Conservation (phyloP, 139 green algal species). For the Closterium sp. region DNA sequence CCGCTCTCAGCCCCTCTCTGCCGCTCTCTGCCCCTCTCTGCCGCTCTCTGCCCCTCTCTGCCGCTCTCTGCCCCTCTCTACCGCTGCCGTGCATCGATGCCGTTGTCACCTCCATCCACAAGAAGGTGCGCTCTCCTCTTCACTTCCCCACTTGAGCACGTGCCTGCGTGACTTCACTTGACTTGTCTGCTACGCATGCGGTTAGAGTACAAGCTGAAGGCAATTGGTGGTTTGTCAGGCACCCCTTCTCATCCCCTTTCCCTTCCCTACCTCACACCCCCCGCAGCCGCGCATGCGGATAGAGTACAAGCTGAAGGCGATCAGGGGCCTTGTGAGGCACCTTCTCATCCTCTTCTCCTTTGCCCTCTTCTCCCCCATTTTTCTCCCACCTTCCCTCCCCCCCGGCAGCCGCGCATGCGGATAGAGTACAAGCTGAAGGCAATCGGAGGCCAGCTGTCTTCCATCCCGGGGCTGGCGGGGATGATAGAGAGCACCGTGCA, state of each 20-base stretch:
- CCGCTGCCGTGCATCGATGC: constrained; percentile 25
- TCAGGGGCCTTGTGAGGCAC: background rate
- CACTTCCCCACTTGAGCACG: too few relatives aligned
- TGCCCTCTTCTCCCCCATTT: too few relatives aligned
- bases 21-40: too few relatives aligned
- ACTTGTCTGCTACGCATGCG: background rate
- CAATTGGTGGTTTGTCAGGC: background rate
- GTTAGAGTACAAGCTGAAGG: constrained; percentile 24
- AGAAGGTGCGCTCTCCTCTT: too few relatives aligned
- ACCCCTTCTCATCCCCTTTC: too few relatives aligned
- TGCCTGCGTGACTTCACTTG: too few relatives aligned
- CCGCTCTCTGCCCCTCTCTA: too few relatives aligned
- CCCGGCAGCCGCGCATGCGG: background rate
- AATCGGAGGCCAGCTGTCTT: constrained; percentile 18
- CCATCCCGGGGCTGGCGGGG: constrained; percentile 26
- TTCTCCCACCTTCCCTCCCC: background rate
- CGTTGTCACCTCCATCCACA: constrained; percentile 15
- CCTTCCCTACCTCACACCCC: too few relatives aligned
- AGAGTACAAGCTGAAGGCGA: background rate
- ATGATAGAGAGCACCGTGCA: constrained; percentile 44
- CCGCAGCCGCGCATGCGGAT: background rate
- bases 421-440: constrained; percentile 41
- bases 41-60: background rate
- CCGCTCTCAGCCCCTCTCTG: too few relatives aligned
- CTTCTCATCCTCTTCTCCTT: background rate